Evolutionary conservation across 2,329 filamentous ascomycete genomes (phyloP), one percentile per base, ranked within the genome.

Genomic region (Alternaria infectoria): DNA sequence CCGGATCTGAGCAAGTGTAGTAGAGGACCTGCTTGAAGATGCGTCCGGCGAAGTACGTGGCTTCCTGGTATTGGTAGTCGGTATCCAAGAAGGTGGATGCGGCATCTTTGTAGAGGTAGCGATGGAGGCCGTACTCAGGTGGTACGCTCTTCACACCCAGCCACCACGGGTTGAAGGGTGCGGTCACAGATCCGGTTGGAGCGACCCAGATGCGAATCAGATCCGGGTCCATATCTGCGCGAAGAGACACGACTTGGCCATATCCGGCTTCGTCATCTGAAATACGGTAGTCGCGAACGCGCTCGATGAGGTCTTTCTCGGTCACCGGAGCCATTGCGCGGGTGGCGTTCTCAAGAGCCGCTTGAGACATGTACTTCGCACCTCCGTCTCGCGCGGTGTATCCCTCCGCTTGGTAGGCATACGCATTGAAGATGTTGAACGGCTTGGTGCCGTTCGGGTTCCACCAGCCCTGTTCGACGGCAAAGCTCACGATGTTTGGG

Each of bases 281-380:
- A 25, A 80, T 80, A 10, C 77, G 70, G 40, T 70, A 75, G 57
- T 80, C 77, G 23, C 77, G 76, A 7, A 79, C 77, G 8, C 77
- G 74, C 23, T 80, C 78, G 67, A 83, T 83, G 3, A 86, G 75
- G 61, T 86, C 83, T 17, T 75, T 73, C 62, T 87, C 85, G 0
- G 83, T 84, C n/a, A 86, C 72, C 0, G 85, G 84, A 1, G 78
- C 80, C 73, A 83, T 85, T 15, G 80, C 76, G 1, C 71, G 69
- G 1, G 77, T 79, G 1, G 76, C 77, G n/a, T 78, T 69, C 54
- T 79, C 77, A 2, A 79, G 72, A 1, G 75, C 74, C 9, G 74
- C 76, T 64, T 78, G 77, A 2, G 76, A 79, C 76, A 80, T 79
- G 64, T 78, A 79, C 55, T 78, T 80, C 67, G 74, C 77, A 4